Percentiles rank a stretch among this genome's conserved stretches.
These are phyloP conservation scores for Phaffia tasmanica DNA, from an alignment of 768 basidiomycete genomes.

Conservation along the genomic window DNA sequence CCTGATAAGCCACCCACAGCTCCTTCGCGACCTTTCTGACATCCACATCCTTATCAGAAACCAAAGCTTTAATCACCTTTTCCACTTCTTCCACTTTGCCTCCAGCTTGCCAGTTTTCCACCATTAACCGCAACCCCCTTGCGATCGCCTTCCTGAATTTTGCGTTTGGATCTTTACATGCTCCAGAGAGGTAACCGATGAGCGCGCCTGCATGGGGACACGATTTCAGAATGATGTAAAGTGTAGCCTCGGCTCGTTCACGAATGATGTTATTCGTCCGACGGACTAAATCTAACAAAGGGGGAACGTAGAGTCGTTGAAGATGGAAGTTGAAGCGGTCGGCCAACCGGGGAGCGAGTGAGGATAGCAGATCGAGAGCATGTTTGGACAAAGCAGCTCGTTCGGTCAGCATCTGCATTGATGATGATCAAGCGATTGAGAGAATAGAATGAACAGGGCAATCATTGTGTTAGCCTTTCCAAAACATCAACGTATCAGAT, in stretches of 20 bases:
- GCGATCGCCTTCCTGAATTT: constrained; percentile 51
- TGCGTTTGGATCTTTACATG: constrained; percentile 57
- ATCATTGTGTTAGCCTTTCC: background rate
- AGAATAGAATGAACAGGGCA: background rate
- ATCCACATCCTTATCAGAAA: constrained; percentile 63
- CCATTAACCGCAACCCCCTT: background rate
- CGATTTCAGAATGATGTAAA: constrained; percentile 52
- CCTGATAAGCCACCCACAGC: constrained; percentile 64
- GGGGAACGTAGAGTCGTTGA: constrained; percentile 55
- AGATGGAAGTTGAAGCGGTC: constrained; percentile 53
- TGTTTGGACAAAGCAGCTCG: constrained; percentile 58
- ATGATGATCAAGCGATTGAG: background rate
- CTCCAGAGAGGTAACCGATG: constrained; percentile 51
- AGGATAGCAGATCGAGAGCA: constrained; percentile 53
- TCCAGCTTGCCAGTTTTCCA: constrained; percentile 54
- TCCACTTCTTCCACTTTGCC: constrained; percentile 62
- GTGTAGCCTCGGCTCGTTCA: constrained; percentile 52
- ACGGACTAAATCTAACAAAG: constrained; percentile 55
- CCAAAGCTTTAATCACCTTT: constrained; percentile 53
- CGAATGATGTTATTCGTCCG: constrained; percentile 70
- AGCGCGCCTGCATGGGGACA: constrained; percentile 54
- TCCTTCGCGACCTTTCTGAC: constrained; percentile 58
- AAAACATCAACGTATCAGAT: background rate
- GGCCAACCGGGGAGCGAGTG: constrained; percentile 50
- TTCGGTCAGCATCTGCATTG: constrained; percentile 48